Evolutionary conservation across 345 rosid genomes (phyloP).

Genomic region (Aethionema arabicum): DNA sequence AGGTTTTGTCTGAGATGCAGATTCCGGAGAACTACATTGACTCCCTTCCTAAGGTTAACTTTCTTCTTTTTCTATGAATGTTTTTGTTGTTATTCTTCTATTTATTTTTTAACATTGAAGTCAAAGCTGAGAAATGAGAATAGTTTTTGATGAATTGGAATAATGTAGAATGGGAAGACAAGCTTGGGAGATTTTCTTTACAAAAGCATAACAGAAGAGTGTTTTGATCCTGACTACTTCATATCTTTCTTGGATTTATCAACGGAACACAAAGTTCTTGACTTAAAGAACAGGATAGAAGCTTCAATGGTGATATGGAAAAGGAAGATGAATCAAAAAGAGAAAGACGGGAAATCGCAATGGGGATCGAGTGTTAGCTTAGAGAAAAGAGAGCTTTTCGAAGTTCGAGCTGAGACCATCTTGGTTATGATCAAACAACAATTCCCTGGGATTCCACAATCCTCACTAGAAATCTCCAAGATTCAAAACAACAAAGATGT

Average conservation of each 20-base stretch:
- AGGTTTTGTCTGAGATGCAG: conserved; percentile 79
- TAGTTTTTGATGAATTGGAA: not conserved
- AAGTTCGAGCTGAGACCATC: conserved; percentile 84
- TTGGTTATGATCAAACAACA: conserved; percentile 68
- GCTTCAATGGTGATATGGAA: conserved; percentile 95
- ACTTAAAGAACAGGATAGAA: conserved; percentile 87
- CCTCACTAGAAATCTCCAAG: conserved; percentile 78
- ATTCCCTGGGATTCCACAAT: conserved; percentile 82
- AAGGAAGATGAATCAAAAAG: conserved; percentile 74
- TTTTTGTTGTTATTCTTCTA: not conserved
- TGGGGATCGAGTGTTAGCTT: conserved; percentile 88
- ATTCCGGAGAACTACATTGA: conserved; percentile 86
- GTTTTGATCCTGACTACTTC: conserved; percentile 77
- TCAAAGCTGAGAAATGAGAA: not conserved
- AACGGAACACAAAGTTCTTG: conserved; percentile 77
- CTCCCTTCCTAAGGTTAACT: conserved; percentile 78
- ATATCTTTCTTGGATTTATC: conserved; percentile 71
- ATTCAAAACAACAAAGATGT: conserved; percentile 78
- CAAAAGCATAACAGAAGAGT: conserved; percentile 76
- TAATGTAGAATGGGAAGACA: conserved; percentile 72
- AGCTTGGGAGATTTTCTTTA: conserved; percentile 83
- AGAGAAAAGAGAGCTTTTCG: conserved; percentile 92
- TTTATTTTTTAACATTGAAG: not conserved
- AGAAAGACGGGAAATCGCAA: conserved; percentile 72
- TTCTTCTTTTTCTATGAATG: not conserved